Base-by-base conservation (phyloP, 352 stramenopile genomes). In the Globisporangium cylindrosporum region DNA sequence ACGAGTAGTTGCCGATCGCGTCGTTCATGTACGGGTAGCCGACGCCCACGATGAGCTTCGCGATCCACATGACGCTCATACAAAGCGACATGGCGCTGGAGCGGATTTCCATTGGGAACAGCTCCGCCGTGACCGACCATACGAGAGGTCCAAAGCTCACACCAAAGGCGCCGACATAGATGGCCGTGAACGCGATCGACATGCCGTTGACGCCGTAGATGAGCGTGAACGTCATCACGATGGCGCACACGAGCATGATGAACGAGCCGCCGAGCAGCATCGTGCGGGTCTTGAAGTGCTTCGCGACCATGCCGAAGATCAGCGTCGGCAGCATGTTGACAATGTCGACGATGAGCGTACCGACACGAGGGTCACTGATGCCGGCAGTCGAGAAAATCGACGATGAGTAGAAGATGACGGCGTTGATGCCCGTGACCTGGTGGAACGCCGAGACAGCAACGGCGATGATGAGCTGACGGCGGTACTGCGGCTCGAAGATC, bases 391-490 rank as follows among this genome's bases (percentile, higher is more conserved):
- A 83, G 38, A 82, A 70, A 18, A 73, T 74, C 10, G 55, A 64
- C 6, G 76, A 84, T 53, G 80, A 88, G 80, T 88, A 85, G 70
- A 77, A 80, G 64, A 83, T 81, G 10, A 85, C 69, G 15, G 75
- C 77, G 69, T 86, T 86, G 76, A 88, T 84, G 59, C 80, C 80
- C 15, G 72, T 73, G 73, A 88, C 71, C 58, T 88, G 79, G 34
- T 84, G 74, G 68, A 74, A 77, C 24, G 56, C 71, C 1, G 68
- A 72, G 4, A 86, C 58, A 1, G 70, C 70, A 65, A 80, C 53
- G 1, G 77, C 76, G 38, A 84, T 80, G 25, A 85, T 67, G 27
- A 78, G 66, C 38, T 78, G 73, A 8, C 61, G 70, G 34, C 66
- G 65, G 68, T 75, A 77, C 53, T 75, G 67, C 12, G 62, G 22